These are phyloP conservation scores for Leishmania lainsoni DNA, from an alignment of 208 protist genomes.

Conservation along the genomic window DNA sequence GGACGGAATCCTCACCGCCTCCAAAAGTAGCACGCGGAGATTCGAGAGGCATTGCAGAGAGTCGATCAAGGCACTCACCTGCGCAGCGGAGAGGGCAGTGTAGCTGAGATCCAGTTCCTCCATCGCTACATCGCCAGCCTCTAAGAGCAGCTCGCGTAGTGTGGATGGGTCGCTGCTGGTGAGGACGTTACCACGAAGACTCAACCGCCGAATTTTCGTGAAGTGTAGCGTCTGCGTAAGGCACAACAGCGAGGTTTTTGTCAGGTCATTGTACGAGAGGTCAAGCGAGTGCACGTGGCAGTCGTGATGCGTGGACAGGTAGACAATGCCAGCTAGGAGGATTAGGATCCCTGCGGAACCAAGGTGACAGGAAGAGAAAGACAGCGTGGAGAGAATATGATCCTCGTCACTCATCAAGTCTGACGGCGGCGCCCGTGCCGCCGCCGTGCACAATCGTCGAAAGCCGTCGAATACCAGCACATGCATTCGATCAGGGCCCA, in stretches of 20 bases:
- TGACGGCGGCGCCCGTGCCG: not conserved
- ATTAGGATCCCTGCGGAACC: constrained; percentile 60
- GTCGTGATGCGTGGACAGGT: constrained; percentile 11
- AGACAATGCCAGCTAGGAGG: constrained; percentile 46
- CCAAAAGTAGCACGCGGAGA: constrained; percentile 66
- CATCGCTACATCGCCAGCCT: constrained; percentile 46
- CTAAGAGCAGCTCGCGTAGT: constrained; percentile 71
- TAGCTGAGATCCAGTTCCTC: constrained; percentile 81
- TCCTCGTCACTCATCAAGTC: not conserved
- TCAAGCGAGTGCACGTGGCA: constrained; percentile 42
- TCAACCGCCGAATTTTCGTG: constrained; percentile 53
- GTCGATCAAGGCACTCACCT: constrained; percentile 65
- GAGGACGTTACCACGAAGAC: constrained; percentile 80
- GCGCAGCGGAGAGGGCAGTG: constrained; percentile 49
- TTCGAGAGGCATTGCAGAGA: constrained; percentile 50
- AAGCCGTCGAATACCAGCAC: constrained; percentile 75
- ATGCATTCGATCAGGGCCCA: constrained; percentile 62
- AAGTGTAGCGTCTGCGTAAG: constrained; percentile 48
- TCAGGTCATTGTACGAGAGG: constrained; percentile 75
- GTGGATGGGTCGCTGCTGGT: constrained; percentile 27
- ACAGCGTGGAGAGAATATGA: constrained; percentile 51
- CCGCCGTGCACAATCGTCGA: constrained; percentile 10
- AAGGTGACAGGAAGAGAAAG: constrained; percentile 70
- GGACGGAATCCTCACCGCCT: constrained; percentile 54
- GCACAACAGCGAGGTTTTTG: constrained; percentile 43